Base-by-base conservation (phyloP, 768 basidiomycete genomes). In the Lactifluus echinatus region DNA sequence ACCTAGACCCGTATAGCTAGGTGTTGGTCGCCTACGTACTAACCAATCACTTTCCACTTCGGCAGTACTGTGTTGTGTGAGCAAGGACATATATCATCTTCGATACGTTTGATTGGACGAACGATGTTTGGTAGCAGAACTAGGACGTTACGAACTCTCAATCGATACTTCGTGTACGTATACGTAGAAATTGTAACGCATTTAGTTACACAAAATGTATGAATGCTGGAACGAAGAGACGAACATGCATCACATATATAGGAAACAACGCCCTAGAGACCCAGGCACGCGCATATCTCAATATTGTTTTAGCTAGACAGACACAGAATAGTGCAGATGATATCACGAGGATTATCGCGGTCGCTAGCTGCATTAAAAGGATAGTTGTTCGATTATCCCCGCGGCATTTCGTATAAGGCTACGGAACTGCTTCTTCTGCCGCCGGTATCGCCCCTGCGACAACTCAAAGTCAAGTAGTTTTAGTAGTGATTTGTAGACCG, bases 381-480 rank as follows among this genome's bases (percentile, higher is more conserved):
- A 63, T 6, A 70, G 64, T 42, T 65, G 55, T 5, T 60, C 52
- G 14, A 70, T 42, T 17, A 67, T 59, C 14, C 53, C 68, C 34
- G 74, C 62, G 14, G 79, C 78, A 23, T 82, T 78, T 54, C 71
- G 73, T 28, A 81, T 72, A 44, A 87, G 63, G 12, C 50, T 64
- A 42, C 71, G 71, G 64, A 85, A 84, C 45, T 75, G 72, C 56
- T 71, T 72, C 55, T 65, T 65, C 44, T 75, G 75, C 31, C 72
- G 68, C 53, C 72, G 72, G 57, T 77, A 73, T 55, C 73, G 77
- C 8, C 77, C 69, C 8, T 75, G 72, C 6, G 73, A 71, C 43
- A 87, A 68, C 55, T 84, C 80, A 43, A 76, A 74, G 10, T 68
- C 71, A 11, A 89, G 73, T 51, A 69, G 68, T 57, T 69, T 75